Conservation (phyloP, 2,329 filamentous ascomycete genomes). For the Alternaria sp. region DNA sequence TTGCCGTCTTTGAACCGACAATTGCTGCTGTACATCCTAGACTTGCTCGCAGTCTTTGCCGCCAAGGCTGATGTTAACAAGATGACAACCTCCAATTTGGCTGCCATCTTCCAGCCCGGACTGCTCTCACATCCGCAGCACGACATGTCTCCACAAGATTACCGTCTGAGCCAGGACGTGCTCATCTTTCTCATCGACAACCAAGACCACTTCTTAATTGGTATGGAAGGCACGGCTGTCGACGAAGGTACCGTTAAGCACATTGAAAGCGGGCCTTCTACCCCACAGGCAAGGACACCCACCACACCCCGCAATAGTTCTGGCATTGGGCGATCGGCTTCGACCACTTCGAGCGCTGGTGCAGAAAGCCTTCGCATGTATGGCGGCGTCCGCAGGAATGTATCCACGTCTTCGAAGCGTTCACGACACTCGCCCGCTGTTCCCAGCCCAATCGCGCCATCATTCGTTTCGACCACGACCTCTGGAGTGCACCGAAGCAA, state of each 20-base stretch:
- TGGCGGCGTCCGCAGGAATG: conserved; percentile 81
- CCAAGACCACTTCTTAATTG: conserved; percentile 96
- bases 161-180: conserved; percentile 93
- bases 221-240: conserved; percentile 98
- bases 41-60: conserved; percentile 93
- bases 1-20: conserved; percentile 92
- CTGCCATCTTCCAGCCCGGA: conserved; percentile 96
- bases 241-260: conserved; percentile 77
- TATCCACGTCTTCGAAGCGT: conserved; percentile 88
- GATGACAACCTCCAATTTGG: conserved; percentile 93
- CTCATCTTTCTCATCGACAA: conserved; percentile 98
- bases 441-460: conserved; percentile 64
- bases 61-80: conserved; percentile 96
- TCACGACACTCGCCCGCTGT: conserved; percentile 76
- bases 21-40: conserved; percentile 91
- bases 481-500: conserved; percentile 79
- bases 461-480: conserved; percentile 47
- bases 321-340: conserved; percentile 75
- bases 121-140: conserved; percentile 93
- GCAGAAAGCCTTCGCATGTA: conserved; percentile 85
- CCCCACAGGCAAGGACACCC: conserved; percentile 58
- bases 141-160: conserved; percentile 94
- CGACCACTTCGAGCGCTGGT: conserved; percentile 71
- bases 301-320: conserved; percentile 60
- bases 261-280: conserved; percentile 70